Conservation (phyloP, 1,139 yeast species). For the Yamadazyma taylorii region DNA sequence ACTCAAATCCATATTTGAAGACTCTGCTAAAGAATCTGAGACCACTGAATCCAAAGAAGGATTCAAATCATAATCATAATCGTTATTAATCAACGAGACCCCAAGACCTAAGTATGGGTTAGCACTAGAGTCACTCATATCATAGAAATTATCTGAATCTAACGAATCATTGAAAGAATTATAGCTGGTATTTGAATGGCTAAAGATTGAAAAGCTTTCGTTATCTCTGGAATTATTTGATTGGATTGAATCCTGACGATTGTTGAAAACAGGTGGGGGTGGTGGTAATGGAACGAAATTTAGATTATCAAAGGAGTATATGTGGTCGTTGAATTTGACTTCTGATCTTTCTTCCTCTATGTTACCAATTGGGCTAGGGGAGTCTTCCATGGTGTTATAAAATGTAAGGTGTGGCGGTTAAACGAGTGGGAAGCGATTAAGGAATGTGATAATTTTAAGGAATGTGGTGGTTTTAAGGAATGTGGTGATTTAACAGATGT, state of each 20-base stretch:
- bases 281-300: conserved; percentile 20
- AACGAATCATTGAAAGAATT: conserved; percentile 15
- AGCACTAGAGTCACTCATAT: not conserved
- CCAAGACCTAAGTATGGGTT: not conserved
- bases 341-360: conserved; percentile 16
- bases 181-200: conserved; percentile 21
- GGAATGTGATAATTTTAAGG: too few relatives aligned
- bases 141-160: conserved; percentile 24
- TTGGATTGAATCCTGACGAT: conserved; percentile 17
- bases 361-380: conserved; percentile 18
- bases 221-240: conserved; percentile 15
- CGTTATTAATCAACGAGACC: conserved; percentile 9
- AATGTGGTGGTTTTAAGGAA: too few relatives aligned
- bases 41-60: conserved; percentile 30
- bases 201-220: conserved; percentile 23
- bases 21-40: conserved; percentile 21
- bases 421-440: too few relatives aligned
- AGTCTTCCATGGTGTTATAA: conserved; percentile 13
- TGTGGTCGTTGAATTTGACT: conserved; percentile 8
- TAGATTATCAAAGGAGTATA: conserved; percentile 3
- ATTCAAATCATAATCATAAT: conserved; percentile 28
- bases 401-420: too few relatives aligned
- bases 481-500: too few relatives aligned
- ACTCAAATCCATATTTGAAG: conserved; percentile 2
- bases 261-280: conserved; percentile 23